Conservation (phyloP, 768 basidiomycete species). For the Rhodosporidiobolus odoratus region DNA sequence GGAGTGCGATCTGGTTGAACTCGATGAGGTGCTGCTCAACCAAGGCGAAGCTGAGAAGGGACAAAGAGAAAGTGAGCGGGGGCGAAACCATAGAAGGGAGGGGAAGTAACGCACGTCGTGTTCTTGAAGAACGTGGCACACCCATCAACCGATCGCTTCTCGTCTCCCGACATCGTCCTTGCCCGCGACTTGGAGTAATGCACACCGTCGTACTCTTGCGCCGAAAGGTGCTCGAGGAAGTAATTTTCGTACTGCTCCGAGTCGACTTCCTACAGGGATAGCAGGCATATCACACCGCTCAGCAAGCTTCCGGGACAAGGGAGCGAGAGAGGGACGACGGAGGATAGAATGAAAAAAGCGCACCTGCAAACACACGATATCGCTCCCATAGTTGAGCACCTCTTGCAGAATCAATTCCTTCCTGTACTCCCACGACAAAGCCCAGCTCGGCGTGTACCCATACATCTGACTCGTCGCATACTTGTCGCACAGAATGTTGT, state of each 20-base stretch:
- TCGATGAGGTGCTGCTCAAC: constrained; percentile 91
- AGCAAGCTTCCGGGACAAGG: constrained; percentile 6
- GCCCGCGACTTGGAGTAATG: constrained; percentile 88
- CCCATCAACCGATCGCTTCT: constrained; percentile 84
- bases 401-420: constrained; percentile 82
- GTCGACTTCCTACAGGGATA: constrained; percentile 71
- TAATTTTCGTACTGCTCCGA: constrained; percentile 86
- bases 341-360: background rate
- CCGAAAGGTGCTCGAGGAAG: constrained; percentile 66
- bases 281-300: background rate
- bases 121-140: constrained; percentile 94
- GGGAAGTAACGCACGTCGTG: constrained; percentile 61
- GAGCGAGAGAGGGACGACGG: background rate
- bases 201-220: constrained; percentile 80
- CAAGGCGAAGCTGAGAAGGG: constrained; percentile 65
- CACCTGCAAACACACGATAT: constrained; percentile 82
- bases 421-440: constrained; percentile 88
- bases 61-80: background rate
- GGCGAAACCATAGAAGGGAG: background rate
- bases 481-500: constrained; percentile 91
- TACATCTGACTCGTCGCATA: constrained; percentile 83
- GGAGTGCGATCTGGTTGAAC: constrained; percentile 86
- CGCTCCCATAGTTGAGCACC: constrained; percentile 70
- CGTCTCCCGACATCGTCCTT: constrained; percentile 82
- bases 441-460: constrained; percentile 96